A percentile compares a stretch with the other conserved stretches of the same genome.
Conservation (phyloP, 345 rosid species). For the Citrus glauca region DNA sequence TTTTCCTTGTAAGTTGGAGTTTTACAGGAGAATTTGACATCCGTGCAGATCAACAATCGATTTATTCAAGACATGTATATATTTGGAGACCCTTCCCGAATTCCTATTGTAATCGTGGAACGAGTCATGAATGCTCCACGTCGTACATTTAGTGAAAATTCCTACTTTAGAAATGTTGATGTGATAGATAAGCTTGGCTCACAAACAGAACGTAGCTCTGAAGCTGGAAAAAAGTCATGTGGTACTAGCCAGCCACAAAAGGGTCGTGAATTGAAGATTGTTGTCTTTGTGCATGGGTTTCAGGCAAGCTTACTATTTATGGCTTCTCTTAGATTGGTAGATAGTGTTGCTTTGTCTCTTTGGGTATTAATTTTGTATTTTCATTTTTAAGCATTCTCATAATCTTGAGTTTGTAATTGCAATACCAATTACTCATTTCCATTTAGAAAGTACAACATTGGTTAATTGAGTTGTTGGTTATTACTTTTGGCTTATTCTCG, state of each 20-base stretch:
- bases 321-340: neutral
- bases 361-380: neutral
- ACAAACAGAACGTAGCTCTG: slow-evolving; percentile 22
- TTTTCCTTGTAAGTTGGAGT: slow-evolving; percentile 6
- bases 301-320: slow-evolving; percentile 51
- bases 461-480: neutral
- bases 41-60: slow-evolving; percentile 73
- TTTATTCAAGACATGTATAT: slow-evolving; percentile 91
- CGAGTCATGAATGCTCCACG: slow-evolving; percentile 84
- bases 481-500: neutral
- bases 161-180: slow-evolving; percentile 67
- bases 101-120: slow-evolving; percentile 81
- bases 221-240: slow-evolving; percentile 31
- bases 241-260: slow-evolving; percentile 26
- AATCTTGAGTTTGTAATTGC: neutral
- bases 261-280: slow-evolving; percentile 61
- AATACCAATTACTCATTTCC: neutral
- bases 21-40: slow-evolving; percentile 17
- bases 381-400: neutral
- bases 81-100: slow-evolving; percentile 74
- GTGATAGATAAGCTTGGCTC: slow-evolving; percentile 35
- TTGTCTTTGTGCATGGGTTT: slow-evolving; percentile 92
- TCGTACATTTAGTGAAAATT: slow-evolving; percentile 72
- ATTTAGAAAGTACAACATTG: neutral
- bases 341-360: neutral